A percentile compares a stretch with the other conserved stretches of the same genome.
These are phyloP conservation scores for Tremellales sp. DNA, from an alignment of 1,284 basidiomycete genomes.

Conservation along the genomic window DNA sequence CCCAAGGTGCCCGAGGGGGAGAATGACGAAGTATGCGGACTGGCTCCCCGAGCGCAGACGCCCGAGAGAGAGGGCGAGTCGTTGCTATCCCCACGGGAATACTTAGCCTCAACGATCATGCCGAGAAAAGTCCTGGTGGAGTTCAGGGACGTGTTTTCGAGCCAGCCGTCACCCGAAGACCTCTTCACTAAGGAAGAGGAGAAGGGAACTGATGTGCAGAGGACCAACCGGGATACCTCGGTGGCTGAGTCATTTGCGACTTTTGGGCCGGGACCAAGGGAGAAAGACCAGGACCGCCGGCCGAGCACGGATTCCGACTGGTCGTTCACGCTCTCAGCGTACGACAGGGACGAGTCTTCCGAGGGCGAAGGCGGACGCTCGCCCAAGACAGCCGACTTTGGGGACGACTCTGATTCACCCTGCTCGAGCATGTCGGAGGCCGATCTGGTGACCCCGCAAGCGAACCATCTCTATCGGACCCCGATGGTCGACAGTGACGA, in stretches of 20 bases:
- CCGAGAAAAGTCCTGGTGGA: slow-evolving; percentile 17
- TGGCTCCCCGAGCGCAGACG: no score
- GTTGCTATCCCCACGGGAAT: no score
- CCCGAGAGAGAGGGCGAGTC: no score
- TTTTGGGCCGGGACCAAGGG: slow-evolving; percentile 4
- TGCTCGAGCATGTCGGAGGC: no score
- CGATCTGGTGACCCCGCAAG: no score
- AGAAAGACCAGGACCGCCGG: slow-evolving; percentile 14
- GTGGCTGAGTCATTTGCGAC: slow-evolving; percentile 8
- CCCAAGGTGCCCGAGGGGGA: slow-evolving; percentile 10
- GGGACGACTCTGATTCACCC: no score
- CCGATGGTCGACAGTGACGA: no score
- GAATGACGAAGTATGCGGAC: no score
- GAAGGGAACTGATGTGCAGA: not conserved
- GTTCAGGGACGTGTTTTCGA: slow-evolving; percentile 20
- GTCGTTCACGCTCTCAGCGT: slow-evolving; percentile 20
- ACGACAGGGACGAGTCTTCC: slow-evolving; percentile 9
- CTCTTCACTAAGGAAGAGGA: not conserved
- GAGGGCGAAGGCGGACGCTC: not conserved
- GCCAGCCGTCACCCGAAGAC: not conserved
- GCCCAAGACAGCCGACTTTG: no score
- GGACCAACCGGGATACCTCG: not conserved
- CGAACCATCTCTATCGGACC: no score
- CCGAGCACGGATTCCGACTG: slow-evolving; percentile 18
- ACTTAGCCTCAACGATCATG: no score